Evolutionary conservation across 1,139 yeast species (phyloP), one percentile per base, ranked within the genome.

Genomic region (Hemisphaericaspora subhashii): DNA sequence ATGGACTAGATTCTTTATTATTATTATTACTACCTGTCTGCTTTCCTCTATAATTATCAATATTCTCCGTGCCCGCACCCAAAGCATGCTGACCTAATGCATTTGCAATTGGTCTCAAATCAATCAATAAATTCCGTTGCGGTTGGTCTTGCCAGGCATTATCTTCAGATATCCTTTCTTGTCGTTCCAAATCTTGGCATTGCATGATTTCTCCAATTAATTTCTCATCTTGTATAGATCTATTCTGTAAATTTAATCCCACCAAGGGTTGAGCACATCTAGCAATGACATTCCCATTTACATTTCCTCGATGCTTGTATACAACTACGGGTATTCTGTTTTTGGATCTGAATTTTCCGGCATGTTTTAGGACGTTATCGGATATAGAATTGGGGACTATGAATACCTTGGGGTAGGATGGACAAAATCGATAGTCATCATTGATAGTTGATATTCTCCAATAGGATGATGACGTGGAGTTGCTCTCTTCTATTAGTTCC

Each of bases 21-120:
- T 14, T 21, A 15, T 39, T 47, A 36, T 21, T 26, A 4, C 15
- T 21, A 15, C 39, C 46, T 35, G 39, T 39, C 17, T 38, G 44
- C 32, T 45, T 45, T 2, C 70, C 72, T 27, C 81, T 74, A 62
- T 92, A 90, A 54, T 87, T 80, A 45, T 90, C 98, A 73, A 89
- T 86, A 50, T 79, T 84, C 55, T 92, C 98, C 0, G 97, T 85
- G 0, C 98, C 98, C 5, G 98, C 98, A 5, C 98, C 98, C 20
- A 92, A 64, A 0, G 98, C 98, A 41, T 89, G 88, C 55, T 92
- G 98, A 0, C 97, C 98, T 80, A 89, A 79, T 9, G 98, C 98
- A 60, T 92, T 92, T 0, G 97, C 85, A 10, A 89, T 62, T 1
- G 98, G 98, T 41, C 98, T 69, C 18, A 95, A 85, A 64, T 92